Evolutionary conservation across 306 rosid genomes (phyloP), one percentile per base, ranked within the genome.

Genomic region (Carpinus fangiana): DNA sequence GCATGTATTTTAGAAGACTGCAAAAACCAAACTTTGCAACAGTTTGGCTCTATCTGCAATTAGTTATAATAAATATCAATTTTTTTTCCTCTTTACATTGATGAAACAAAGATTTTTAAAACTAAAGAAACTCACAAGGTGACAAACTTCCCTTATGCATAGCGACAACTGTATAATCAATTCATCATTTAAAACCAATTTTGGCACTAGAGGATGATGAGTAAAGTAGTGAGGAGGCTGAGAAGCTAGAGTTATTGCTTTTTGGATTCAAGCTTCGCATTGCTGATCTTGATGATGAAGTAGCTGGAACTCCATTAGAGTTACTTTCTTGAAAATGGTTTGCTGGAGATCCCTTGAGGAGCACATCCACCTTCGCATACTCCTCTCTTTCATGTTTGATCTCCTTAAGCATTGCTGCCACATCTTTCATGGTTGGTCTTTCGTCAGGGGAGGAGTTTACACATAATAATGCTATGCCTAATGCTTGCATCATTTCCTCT

Each of bases 401-500:
- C 65, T 91, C 98, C 75, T 91, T 91, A 34, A 94, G 90, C 98
- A 94, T 94, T 48, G 97, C 97, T 0, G 91, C 89, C 5, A 92
- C 92, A 72, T 95, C 98, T 86, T 90, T 91, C 98, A 95, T 95
- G 17, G 95, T 89, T 68, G 98, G 98, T 77, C 98, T 89, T 74
- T 92, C 97, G 67, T 91, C 93, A 0, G 97, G 98, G 6, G 89
- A 65, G 73, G 93, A 83, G 75, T 91, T 92, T 17, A 91, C 96
- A 72, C 98, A 95, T 50, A 95, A 78, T 55, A 95, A 84, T 53
- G 98, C 98, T 87, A 95, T 89, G 75, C 98, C 98, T 50, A 92
- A 76, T 70, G 95, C 96, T 50, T 92, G 98, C 86, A 88, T 85
- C 90, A 92, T 91, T 75, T 95, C 98, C 86, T 86, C 97, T 80